Conservation (phyloP, 208 protist species). For the Strigomonas culicis region DNA sequence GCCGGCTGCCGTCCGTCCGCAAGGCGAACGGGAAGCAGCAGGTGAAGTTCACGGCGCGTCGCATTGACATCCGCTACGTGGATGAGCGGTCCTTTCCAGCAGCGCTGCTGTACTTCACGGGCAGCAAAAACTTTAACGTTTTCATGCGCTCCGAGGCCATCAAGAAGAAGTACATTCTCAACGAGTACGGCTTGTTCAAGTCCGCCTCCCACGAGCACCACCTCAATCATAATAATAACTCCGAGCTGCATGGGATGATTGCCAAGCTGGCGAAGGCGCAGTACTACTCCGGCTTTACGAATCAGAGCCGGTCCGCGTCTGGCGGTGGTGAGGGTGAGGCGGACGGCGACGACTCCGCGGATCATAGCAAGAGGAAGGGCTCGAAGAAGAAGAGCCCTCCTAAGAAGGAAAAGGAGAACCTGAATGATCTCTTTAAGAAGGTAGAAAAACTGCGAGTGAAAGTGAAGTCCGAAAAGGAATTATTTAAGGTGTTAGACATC, state of each 20-base stretch:
- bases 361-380: slow-evolving; percentile 20
- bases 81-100: slow-evolving; percentile 72
- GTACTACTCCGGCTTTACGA: slow-evolving; percentile 39
- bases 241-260: background rate
- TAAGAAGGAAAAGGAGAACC: slow-evolving; percentile 32
- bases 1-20: slow-evolving; percentile 42
- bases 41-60: slow-evolving; percentile 53
- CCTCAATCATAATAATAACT: background rate
- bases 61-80: slow-evolving; percentile 88
- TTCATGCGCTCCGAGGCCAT: slow-evolving; percentile 86
- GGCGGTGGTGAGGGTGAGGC: background rate
- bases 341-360: slow-evolving; percentile 8
- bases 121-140: slow-evolving; percentile 93
- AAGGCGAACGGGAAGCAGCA: slow-evolving; percentile 1
- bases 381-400: slow-evolving; percentile 20
- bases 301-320: too few species aligned
- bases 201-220: background rate
- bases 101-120: slow-evolving; percentile 92
- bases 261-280: slow-evolving; percentile 48
- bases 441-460: slow-evolving; percentile 67
- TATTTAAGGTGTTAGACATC: slow-evolving; percentile 79
- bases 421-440: slow-evolving; percentile 39
- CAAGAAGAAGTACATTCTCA: slow-evolving; percentile 72
- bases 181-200: slow-evolving; percentile 85
- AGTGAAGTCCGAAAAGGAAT: slow-evolving; percentile 59